phyloP scores from a whole-genome alignment of 2,329 filamentous ascomycete genomes.

The Phyllosticta paracitricarpa region DNA sequence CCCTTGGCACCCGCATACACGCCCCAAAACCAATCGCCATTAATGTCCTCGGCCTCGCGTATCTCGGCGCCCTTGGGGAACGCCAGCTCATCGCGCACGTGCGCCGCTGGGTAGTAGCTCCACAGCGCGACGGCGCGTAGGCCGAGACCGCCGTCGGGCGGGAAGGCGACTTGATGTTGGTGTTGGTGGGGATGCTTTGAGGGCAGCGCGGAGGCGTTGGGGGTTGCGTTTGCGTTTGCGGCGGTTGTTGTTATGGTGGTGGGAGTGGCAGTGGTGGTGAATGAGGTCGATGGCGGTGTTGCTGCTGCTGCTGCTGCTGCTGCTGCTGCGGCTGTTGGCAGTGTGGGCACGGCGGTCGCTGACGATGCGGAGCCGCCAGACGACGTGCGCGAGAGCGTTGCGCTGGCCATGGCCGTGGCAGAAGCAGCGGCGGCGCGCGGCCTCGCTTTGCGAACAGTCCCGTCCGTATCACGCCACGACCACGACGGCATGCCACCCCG shows the following conservation, averaged over 20 bases:
- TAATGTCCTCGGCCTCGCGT: conserved; percentile 73
- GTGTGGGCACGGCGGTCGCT: background rate
- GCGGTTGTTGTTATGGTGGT: background rate
- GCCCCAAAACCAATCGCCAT: conserved; percentile 84
- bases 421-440: background rate
- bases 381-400: background rate
- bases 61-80: conserved; percentile 81
- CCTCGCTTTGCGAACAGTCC: conserved; percentile 18
- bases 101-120: conserved; percentile 63
- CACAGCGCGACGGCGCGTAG: conserved; percentile 56
- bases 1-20: conserved; percentile 73
- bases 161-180: conserved; percentile 38
- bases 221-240: background rate
- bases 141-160: conserved; percentile 67
- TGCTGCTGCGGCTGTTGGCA: background rate
- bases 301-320: background rate
- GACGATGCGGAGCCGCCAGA: background rate
- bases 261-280: background rate
- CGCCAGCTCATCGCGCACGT: conserved; percentile 61
- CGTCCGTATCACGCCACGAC: conserved; percentile 28
- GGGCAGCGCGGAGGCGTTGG: background rate
- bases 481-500: conserved; percentile 14
- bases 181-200: background rate
- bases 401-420: background rate
- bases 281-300: background rate